Base-by-base conservation (phyloP, 306 rosid species). In the Inga laurina region DNA sequence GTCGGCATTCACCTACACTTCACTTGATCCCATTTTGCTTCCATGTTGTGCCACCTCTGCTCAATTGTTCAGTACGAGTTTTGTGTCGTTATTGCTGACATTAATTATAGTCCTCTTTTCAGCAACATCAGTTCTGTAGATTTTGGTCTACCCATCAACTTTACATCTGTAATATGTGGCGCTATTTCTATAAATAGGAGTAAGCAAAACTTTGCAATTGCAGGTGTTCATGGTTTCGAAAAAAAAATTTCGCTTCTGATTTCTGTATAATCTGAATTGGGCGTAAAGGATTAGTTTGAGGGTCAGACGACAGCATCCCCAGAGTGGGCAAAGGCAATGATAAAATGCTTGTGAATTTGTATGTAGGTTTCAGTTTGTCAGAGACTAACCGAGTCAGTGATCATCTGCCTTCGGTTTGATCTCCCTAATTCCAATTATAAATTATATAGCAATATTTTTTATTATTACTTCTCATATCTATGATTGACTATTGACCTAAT, bases 1-100 rank as follows among this genome's bases (percentile, higher is more conserved):
- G 81, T 96, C 27, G 99, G 99, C 86, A 90, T 96, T 86, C 99
- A 96, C 84, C 24, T 94, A 87, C 99, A 92, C 80, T 79, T 90
- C 75, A 82, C 85, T 16, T 92, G 81, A 84, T 82, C 73, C 69
- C 70, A 16, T 41, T 8, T 15, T 72, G 34, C 61, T 78, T 72
- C 84, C 46, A 27, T 27, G 30, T 27, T 75, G 77, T 85, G 66
- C 39, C 52, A 45, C 10, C 32, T 77, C 77, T 78, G 51, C 76
- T 82, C 72, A 37, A 18, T 82, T 85, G 74, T 76, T 76, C 78
- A 70, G 79, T 15, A 82, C 34, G 54, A 79, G 66, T 81, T 67
- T 1, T 82, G 8, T 14, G 73, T 70, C 41, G 30, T 62, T 74
- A 67, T 19, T 56, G 32, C 43, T 75, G 79, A 52, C 43, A 30